A percentile compares a stretch with the other conserved stretches of the same genome.
phyloP scores from a whole-genome alignment of 345 rosid species.

The Brassica incana region DNA sequence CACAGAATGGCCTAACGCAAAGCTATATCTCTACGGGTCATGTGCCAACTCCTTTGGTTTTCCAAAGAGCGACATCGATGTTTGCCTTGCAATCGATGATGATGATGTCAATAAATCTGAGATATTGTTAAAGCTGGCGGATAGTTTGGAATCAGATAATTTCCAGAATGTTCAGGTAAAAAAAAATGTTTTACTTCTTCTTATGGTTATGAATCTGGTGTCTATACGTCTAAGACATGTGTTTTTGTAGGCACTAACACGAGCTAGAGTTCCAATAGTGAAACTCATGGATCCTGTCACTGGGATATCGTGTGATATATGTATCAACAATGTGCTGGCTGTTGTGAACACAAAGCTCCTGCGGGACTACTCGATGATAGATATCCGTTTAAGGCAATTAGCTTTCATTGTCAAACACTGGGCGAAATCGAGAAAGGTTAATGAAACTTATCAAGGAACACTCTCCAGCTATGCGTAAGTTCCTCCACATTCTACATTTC shows the following conservation, averaged over 20 bases:
- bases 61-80: conserved; percentile 91
- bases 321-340: conserved; percentile 91
- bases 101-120: conserved; percentile 62
- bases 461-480: conserved; percentile 99
- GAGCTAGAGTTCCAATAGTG: conserved; percentile 96
- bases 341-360: conserved; percentile 97
- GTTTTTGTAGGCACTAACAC: conserved; percentile 66
- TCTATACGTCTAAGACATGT: background rate
- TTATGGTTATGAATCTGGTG: background rate
- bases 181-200: background rate
- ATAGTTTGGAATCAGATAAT: conserved; percentile 73
- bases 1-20: conserved; percentile 91
- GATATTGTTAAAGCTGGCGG: conserved; percentile 79
- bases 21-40: conserved; percentile 83
- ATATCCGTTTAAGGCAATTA: conserved; percentile 77
- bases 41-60: conserved; percentile 96
- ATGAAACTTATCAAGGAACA: conserved; percentile 95
- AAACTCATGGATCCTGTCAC: conserved; percentile 96
- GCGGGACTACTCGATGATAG: conserved; percentile 75
- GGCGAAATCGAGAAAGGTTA: conserved; percentile 96
- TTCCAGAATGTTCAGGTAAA: conserved; percentile 92
- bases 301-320: conserved; percentile 93
- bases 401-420: conserved; percentile 93
- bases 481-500: background rate
- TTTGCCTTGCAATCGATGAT: conserved; percentile 75